Conservation (phyloP, 78 protist species). For the Dictyostelium intermedium region DNA sequence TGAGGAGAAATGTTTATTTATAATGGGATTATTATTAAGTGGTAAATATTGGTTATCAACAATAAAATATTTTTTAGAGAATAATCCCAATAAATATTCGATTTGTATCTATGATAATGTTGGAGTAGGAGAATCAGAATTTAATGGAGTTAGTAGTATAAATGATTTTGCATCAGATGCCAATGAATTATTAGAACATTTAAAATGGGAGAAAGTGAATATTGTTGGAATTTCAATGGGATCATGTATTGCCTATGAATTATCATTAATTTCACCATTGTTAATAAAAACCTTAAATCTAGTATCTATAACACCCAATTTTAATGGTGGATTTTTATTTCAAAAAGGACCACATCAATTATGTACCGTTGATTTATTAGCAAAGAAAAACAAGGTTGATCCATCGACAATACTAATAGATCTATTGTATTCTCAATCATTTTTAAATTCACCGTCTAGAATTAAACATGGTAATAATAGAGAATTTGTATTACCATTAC, state of each 20-base stretch:
- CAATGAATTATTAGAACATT: conserved; percentile 45
- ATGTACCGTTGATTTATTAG: neutral
- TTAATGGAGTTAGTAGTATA: neutral
- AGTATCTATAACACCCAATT: neutral
- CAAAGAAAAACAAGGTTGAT: neutral
- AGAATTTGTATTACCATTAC: neutral
- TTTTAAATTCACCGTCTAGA: neutral
- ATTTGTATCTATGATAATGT: neutral
- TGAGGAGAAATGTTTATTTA: neutral
- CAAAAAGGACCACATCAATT: neutral
- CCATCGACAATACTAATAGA: neutral
- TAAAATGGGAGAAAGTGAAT: conserved; percentile 43
- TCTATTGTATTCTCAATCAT: neutral
- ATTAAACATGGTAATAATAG: neutral
- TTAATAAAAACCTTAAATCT: neutral
- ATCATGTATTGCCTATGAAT: conserved; percentile 30
- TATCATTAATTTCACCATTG: neutral
- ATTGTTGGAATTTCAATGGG: conserved; percentile 73
- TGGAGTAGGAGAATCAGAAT: neutral
- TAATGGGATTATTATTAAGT: neutral
- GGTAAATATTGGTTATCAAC: neutral
- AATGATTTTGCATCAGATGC: conserved; percentile 51
- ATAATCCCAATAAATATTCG: neutral
- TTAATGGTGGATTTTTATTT: neutral
- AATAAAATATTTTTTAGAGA: neutral